phyloP scores from a whole-genome alignment of 371 early-diverging fungal genomes.

The Saksenaea vasiformis region DNA sequence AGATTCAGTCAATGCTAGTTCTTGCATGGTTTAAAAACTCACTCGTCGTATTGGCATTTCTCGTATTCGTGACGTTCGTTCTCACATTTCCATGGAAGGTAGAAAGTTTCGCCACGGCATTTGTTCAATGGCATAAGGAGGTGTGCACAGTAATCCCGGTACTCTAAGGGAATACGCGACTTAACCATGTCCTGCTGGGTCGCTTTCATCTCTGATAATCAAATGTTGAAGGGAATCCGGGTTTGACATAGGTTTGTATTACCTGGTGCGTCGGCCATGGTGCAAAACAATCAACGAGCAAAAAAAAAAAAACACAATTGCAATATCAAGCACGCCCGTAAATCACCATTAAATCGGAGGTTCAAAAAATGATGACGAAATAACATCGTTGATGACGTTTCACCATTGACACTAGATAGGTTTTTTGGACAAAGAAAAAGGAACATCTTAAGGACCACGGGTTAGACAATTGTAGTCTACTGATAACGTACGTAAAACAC shows the following conservation, averaged over 20 bases:
- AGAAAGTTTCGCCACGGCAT: slow-evolving; percentile 84
- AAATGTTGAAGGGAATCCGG: background rate
- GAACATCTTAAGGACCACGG: too few species aligned
- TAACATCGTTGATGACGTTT: too few species aligned
- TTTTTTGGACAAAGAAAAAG: too few species aligned
- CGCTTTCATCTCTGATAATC: slow-evolving; percentile 74
- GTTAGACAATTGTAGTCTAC: too few species aligned
- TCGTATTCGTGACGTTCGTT: slow-evolving; percentile 88
- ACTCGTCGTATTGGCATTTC: slow-evolving; percentile 97
- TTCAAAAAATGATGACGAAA: too few species aligned
- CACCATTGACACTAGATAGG: too few species aligned
- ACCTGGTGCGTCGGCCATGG: slow-evolving; percentile 13
- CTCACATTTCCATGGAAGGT: slow-evolving; percentile 93
- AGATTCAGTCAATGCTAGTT: background rate
- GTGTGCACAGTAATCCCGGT: slow-evolving; percentile 94
- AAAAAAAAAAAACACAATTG: slow-evolving; percentile 7
- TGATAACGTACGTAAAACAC: too few species aligned
- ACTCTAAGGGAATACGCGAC: slow-evolving; percentile 83
- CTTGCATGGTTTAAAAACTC: slow-evolving; percentile 23
- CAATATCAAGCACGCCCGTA: background rate
- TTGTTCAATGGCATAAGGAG: slow-evolving; percentile 88
- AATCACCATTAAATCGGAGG: too few species aligned
- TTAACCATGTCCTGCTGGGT: slow-evolving; percentile 85
- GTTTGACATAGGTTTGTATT: background rate
- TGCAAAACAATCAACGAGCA: slow-evolving; percentile 1